Conservation (phyloP, 108 stramenopile genomes). For the Cyclostephanos invisitatus region DNA sequence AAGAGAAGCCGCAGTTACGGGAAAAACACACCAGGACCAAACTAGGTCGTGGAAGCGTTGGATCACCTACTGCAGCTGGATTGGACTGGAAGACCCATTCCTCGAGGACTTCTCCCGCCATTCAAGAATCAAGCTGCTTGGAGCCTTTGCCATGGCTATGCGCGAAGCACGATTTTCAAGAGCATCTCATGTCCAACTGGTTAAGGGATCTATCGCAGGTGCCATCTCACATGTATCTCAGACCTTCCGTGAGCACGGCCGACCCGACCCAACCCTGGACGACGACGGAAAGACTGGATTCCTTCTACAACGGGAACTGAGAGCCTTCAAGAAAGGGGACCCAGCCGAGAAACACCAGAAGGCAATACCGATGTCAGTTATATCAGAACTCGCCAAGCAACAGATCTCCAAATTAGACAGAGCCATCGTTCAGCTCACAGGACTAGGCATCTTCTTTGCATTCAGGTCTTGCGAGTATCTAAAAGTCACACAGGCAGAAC, state of each 20-base stretch:
- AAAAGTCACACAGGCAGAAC: neutral
- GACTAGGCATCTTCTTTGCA: neutral
- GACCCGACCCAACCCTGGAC: neutral
- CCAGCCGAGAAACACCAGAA: slow-evolving; percentile 4
- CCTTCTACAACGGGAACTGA: slow-evolving; percentile 7
- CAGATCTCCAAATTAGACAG: neutral
- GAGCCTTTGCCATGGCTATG: slow-evolving; percentile 13
- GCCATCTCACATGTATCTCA: slow-evolving; percentile 1
- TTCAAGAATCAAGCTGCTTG: neutral
- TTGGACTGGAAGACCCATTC: slow-evolving; percentile 8
- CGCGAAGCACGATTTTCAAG: slow-evolving; percentile 1
- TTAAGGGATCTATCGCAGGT: slow-evolving; percentile 2
- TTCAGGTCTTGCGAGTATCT: slow-evolving; percentile 12
- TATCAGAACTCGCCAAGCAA: neutral
- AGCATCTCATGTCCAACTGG: slow-evolving; percentile 4
- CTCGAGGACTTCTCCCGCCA: neutral
- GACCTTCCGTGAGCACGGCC: slow-evolving; percentile 11
- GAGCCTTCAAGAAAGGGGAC: slow-evolving; percentile 8
- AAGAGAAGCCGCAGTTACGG: neutral
- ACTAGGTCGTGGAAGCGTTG: neutral
- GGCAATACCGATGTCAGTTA: neutral
- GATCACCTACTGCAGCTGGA: neutral
- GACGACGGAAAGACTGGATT: neutral
- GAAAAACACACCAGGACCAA: slow-evolving; percentile 7
- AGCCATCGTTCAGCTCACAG: neutral